Conservation (phyloP, 495 filamentous ascomycete genomes). For the Tuber microsphaerosporum region DNA sequence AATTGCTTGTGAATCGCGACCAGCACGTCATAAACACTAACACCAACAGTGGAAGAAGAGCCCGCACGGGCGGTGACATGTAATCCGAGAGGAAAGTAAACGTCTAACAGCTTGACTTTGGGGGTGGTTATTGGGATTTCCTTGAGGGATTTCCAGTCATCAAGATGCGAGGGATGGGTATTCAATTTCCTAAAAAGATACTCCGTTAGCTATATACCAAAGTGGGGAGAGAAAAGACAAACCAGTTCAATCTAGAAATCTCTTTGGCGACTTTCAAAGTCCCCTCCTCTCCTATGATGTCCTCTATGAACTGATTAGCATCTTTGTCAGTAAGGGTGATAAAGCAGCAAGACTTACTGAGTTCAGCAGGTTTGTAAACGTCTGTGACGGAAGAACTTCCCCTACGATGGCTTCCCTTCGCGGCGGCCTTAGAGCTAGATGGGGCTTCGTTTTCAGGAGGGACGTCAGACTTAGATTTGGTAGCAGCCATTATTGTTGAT, state of each 20-base stretch:
- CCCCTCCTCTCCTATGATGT: conserved; percentile 33
- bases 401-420: conserved; percentile 34
- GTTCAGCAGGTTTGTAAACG: conserved; percentile 38
- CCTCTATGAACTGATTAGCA: conserved; percentile 26
- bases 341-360: conserved; percentile 29
- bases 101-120: conserved; percentile 38
- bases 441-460: conserved; percentile 20
- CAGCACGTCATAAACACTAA: conserved; percentile 40
- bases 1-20: conserved; percentile 41
- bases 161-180: conserved; percentile 34
- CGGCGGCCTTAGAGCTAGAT: conserved; percentile 20
- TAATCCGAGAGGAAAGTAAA: conserved; percentile 38
- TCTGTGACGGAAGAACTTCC: conserved; percentile 37
- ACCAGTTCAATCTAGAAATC: conserved; percentile 39
- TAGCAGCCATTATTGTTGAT: conserved; percentile 25
- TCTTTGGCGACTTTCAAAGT: conserved; percentile 35
- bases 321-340: neutral
- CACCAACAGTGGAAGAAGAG: conserved; percentile 33
- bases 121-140: conserved; percentile 33
- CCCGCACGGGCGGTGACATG: conserved; percentile 38
- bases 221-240: conserved; percentile 5
- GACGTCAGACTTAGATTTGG: conserved; percentile 22
- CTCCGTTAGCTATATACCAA: neutral
- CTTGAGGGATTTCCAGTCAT: conserved; percentile 38
- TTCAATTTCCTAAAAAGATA: conserved; percentile 37